Percentiles rank a stretch among this genome's conserved stretches.
phyloP scores from a whole-genome alignment of 495 filamentous ascomycete genomes.

The Trichoderma reesei region DNA sequence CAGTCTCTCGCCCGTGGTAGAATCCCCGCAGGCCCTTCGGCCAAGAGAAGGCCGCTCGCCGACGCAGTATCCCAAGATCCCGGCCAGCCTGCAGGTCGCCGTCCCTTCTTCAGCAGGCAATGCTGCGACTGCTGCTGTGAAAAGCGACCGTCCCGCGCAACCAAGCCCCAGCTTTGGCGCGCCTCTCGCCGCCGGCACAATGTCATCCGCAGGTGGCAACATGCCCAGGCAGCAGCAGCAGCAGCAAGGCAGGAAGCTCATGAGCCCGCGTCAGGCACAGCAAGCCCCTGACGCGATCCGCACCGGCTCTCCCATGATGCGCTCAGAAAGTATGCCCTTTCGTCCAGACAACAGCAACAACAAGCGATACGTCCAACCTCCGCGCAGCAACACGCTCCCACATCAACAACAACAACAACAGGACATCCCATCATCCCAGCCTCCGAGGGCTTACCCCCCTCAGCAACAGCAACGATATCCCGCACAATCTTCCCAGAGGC shows the following conservation, averaged over 20 bases:
- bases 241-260: not conserved
- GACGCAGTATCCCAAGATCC: constrained; percentile 35
- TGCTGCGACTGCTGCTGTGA: not conserved
- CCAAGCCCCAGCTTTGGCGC: constrained; percentile 23
- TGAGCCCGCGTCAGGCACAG: not conserved
- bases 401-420: not conserved
- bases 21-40: constrained; percentile 25
- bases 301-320: constrained; percentile 22
- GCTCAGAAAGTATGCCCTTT: not conserved
- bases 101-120: not conserved
- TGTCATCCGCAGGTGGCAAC: not conserved
- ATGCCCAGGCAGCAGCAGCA: not conserved
- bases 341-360: not conserved
- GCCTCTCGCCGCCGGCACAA: not conserved
- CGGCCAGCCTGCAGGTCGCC: constrained; percentile 19
- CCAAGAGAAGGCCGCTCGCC: constrained; percentile 27
- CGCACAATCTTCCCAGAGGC: not conserved
- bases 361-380: not conserved
- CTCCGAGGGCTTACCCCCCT: not conserved
- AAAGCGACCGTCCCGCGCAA: constrained; percentile 18
- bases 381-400: not conserved
- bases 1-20: constrained; percentile 34
- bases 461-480: not conserved
- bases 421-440: not conserved
- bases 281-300: not conserved